Evolutionary conservation across 352 stramenopile species (phyloP), one percentile per base, ranked within the genome.

Genomic region (Phytophthora palmivora): DNA sequence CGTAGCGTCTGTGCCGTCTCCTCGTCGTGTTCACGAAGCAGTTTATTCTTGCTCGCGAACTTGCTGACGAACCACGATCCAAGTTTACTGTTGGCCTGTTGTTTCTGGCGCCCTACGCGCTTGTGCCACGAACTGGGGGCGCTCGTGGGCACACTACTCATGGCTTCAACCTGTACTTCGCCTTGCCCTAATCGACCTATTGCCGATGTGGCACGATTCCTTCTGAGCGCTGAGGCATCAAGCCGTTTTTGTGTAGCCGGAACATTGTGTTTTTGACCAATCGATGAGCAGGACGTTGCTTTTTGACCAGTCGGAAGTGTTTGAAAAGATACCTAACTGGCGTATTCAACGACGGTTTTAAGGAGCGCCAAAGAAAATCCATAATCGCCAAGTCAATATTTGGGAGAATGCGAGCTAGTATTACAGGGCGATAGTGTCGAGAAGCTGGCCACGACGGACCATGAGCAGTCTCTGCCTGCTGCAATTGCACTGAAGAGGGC

Each of bases 51-150:
- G n/a, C 34, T 43, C 30, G 67, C 73, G 55, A 92, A 89, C 50
- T 82, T 87, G 67, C 67, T 75, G 19, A 90, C 69, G 58, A 92
- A 85, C 83, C 83, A 92, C 33, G 77, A 84, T 42, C 79, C 74
- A 41, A 89, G 67, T 49, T 82, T 87, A 36, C 64, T 75, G 58
- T 86, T 81, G 51, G 82, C 62, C 37, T 85, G 63, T 61, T 84
- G 64, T 62, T 85, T 87, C 42, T 89, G 78, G 30, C 75, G 73
- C 10, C 79, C 71, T 26, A 79, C 78, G 34, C 75, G 79, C 70
- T 85, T 88, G 57, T 86, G 78, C 50, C 72, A 80, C 18, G 60
- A 53, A 47, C 48, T 67, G 33, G 46, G n/a, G 21, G 63, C 16
- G 16, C 32, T 58, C 14, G 28, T 59, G n/a, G 59, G 60, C 19